Percentiles rank a stretch among this genome's conserved stretches.
These are phyloP conservation scores for Craspedostauros australis DNA, from an alignment of 108 stramenopile species.

Conservation along the genomic window DNA sequence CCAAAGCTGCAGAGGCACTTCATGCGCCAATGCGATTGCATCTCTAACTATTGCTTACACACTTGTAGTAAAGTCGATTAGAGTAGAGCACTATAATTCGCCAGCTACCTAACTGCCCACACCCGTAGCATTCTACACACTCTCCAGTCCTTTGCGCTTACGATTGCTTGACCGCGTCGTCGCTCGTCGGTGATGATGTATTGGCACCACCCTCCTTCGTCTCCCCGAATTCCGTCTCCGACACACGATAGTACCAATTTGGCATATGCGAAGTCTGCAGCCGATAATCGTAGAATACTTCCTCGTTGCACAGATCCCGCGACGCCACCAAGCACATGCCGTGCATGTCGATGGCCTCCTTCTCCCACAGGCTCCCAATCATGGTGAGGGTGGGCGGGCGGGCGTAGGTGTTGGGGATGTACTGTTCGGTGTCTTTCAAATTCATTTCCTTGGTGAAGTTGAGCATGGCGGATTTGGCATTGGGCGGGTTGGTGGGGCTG, in stretches of 20 bases:
- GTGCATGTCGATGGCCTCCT: conserved; percentile 65
- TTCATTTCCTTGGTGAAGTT: conserved; percentile 61
- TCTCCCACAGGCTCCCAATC: conserved; percentile 33
- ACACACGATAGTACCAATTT: conserved; percentile 47
- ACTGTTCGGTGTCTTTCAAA: conserved; percentile 15
- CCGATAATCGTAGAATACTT: conserved; percentile 82
- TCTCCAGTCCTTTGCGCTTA: too few species aligned
- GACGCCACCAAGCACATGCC: conserved; percentile 60
- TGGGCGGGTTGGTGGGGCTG: conserved; percentile 36
- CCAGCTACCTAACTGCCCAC: too few species aligned
- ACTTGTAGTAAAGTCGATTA: too few species aligned
- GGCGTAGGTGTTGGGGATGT: conserved; percentile 76
- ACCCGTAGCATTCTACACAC: too few species aligned
- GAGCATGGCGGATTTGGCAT: conserved; percentile 58
- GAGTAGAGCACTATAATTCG: too few species aligned
- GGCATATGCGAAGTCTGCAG: conserved; percentile 41
- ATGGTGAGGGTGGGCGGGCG: conserved; percentile 39
- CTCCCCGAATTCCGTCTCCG: conserved; percentile 8
- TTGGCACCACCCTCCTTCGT: conserved; percentile 1
- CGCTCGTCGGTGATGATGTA: too few species aligned
- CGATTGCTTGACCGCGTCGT: too few species aligned
- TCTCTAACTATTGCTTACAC: too few species aligned
- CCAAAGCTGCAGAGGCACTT: too few species aligned
- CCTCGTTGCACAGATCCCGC: conserved; percentile 70
- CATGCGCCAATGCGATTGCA: too few species aligned